Evolutionary conservation across 768 basidiomycete species (phyloP), one percentile per base, ranked within the genome.

Genomic region (Lentinula lateritia): DNA sequence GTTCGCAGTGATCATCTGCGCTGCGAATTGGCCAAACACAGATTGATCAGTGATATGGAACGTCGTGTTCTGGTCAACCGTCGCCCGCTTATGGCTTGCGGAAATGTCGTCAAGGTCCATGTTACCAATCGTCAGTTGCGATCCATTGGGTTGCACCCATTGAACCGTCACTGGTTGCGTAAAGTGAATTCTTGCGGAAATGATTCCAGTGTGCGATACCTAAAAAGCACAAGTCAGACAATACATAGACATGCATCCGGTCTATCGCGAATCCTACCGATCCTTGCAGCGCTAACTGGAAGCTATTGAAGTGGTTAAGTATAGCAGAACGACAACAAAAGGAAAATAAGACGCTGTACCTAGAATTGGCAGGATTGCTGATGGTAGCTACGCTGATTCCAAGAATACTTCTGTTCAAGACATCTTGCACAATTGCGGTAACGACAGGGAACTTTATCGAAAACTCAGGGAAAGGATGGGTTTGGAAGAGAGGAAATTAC

Each of bases 181-280:
- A 67, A 90, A 91, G 50, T 75, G 66, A 63, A 90, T 89, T 58
- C 75, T 80, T 7, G 89, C 88, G 12, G 81, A 70, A 68, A 91
- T 79, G 39, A 84, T 80, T 50, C 89, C 86, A 1, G 88, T 83
- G 66, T 91, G 88, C 20, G 82, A 76, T 34, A 87, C 86, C 84
- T 86, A 53, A 34, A 16, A 20, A 41, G 1, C 8, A 16, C 28
- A 23, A 45, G 35, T 58, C 13, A 58, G 56, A 58, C 13, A 12
- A n/a, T 6, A 12, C 15, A 35, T 28, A 10, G 4, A 16, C 16
- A 16, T 10, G 39, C n/a, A n/a, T 23, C 6, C 16, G 6, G 38
- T 2, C 20, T 8, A 58, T 12, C 5, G 12, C 32, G 8, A 57
- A 65, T 64, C 75, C 63, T 73, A 86, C 87, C 63, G 78, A 80